Evolutionary conservation across 345 rosid genomes (phyloP), one percentile per base, ranked within the genome.

Genomic region (Brassica incana): DNA sequence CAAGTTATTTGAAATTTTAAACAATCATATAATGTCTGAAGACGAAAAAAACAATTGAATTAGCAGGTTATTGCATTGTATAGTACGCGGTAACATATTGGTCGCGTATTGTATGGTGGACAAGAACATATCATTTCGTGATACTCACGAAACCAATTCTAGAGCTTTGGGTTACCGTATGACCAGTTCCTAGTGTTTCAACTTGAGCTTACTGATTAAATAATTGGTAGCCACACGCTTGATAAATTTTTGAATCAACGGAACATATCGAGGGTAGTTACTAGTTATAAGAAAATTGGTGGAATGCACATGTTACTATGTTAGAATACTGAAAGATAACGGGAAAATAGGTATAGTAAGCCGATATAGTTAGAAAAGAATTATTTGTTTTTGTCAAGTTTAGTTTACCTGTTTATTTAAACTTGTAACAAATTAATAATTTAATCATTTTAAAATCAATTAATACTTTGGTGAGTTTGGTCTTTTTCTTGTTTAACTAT

Each of bases 101-200:
- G 69, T 76, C 68, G 74, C 68, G 74, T 60, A 18, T 68, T 10
- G 30, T 38, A 67, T 67, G 68, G 68, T 60, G 50, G 60, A 76
- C 10, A 52, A 69, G 32, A 33, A 29, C 62, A 60, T 20, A 60
- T 76, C 27, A 45, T 77, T 36, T 43, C 62, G 69, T 76, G 74
- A 76, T 30, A 76, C 33, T 43, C 69, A 77, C 52, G 74, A 76
- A 60, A 27, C 67, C 59, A 29, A 59, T 5, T 29, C 67, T 18
- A 58, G 29, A 6, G 67, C 73, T 75, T 62, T 67, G 73, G 67
- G 32, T 76, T 67, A 67, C 79, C 69, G 23, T n/a, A 62, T 14
- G 68, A 77, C 75, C 58, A 9, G 56, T 77, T 70, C 75, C 40
- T 5, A 25, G 9, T 15, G 71, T 70, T 62, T 63, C 71, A 70